phyloP scores from a whole-genome alignment of 225 moss, liverwort and hornwort genomes.

The Sphagnum tenellum region DNA sequence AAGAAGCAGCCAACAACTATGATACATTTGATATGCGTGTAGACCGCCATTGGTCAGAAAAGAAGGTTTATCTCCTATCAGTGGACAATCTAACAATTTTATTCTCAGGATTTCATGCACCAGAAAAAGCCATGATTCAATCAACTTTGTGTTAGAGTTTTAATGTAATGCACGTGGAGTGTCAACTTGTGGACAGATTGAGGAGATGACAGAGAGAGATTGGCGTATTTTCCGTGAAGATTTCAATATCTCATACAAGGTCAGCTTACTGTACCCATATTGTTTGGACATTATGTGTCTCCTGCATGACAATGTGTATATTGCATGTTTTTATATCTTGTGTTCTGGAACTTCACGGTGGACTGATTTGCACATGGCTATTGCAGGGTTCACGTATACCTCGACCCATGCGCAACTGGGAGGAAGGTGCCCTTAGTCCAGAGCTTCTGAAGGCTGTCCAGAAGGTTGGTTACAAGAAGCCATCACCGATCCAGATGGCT shows the following conservation, averaged over 20 bases:
- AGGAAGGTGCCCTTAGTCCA: slow-evolving; percentile 81
- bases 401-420: slow-evolving; percentile 96
- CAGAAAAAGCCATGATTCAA: too few species aligned
- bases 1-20: slow-evolving; percentile 94
- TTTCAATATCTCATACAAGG: slow-evolving; percentile 98
- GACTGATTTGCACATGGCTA: neutral
- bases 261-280: slow-evolving; percentile 1
- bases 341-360: too few species aligned
- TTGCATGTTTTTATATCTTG: too few species aligned
- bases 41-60: slow-evolving; percentile 98
- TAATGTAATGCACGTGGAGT: neutral
- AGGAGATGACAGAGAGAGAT: slow-evolving; percentile 99
- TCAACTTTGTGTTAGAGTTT: neutral
- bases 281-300: too few species aligned
- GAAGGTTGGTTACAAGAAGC: slow-evolving; percentile 96
- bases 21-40: slow-evolving; percentile 99
- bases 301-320: too few species aligned
- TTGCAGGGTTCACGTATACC: slow-evolving; percentile 92
- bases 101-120: too few species aligned
- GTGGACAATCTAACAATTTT: too few species aligned
- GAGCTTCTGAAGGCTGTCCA: slow-evolving; percentile 88
- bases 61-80: slow-evolving; percentile 48
- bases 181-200: slow-evolving; percentile 34
- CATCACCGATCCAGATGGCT: slow-evolving; percentile 99
- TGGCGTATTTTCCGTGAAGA: slow-evolving; percentile 99